phyloP scores from a whole-genome alignment of 2,329 filamentous ascomycete genomes.

The Penicillium nordicum region DNA sequence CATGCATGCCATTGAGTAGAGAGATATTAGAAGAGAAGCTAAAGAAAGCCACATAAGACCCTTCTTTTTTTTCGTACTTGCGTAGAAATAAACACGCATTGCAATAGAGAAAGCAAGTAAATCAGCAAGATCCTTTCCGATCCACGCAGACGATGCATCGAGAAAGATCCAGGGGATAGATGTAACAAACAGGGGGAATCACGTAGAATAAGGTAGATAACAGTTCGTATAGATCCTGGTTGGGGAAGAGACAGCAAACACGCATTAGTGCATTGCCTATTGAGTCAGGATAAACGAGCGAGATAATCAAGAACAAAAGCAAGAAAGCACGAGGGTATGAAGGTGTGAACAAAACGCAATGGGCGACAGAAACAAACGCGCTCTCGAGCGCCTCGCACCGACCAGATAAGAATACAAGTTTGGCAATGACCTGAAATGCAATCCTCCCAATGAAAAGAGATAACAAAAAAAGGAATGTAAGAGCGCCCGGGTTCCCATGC shows the following conservation, averaged over 20 bases:
- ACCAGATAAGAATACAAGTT: slow-evolving; percentile 29
- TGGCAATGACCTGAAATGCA: slow-evolving; percentile 32
- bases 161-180: slow-evolving; percentile 26
- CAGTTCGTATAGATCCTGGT: slow-evolving; percentile 26
- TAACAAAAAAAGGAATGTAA: slow-evolving; percentile 26
- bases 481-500: slow-evolving; percentile 35
- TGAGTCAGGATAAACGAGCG: slow-evolving; percentile 11
- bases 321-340: slow-evolving; percentile 35
- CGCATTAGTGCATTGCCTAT: slow-evolving; percentile 6
- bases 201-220: slow-evolving; percentile 28
- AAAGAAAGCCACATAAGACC: slow-evolving; percentile 15
- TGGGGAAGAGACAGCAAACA: slow-evolving; percentile 7
- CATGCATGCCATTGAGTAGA: slow-evolving; percentile 16
- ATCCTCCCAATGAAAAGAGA: slow-evolving; percentile 29
- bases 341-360: slow-evolving; percentile 24
- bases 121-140: slow-evolving; percentile 24
- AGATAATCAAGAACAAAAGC: slow-evolving; percentile 13
- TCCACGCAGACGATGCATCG: slow-evolving; percentile 26
- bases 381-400: slow-evolving; percentile 22
- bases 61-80: slow-evolving; percentile 11
- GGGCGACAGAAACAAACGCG: slow-evolving; percentile 20
- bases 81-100: slow-evolving; percentile 11
- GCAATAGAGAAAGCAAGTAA: slow-evolving; percentile 13
- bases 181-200: slow-evolving; percentile 28
- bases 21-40: slow-evolving; percentile 11